Conservation (phyloP, 306 rosid species). For the Styphnolobium japonicum region DNA sequence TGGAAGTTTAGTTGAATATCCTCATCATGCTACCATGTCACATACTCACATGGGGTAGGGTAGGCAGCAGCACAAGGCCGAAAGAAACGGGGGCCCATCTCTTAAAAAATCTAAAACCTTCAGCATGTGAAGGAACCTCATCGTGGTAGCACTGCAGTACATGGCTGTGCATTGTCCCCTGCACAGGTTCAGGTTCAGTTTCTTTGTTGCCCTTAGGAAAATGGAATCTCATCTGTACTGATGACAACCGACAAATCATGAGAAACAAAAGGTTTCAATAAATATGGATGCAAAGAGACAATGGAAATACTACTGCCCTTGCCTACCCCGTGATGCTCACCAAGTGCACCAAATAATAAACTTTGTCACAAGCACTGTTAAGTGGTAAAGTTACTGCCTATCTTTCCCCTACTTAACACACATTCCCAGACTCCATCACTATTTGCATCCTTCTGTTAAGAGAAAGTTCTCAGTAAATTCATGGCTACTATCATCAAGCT, state of each 20-base stretch:
- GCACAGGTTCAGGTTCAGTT: not conserved
- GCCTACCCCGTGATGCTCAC: conserved; percentile 53
- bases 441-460: conserved; percentile 12
- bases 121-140: conserved; percentile 18
- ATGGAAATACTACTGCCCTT: not conserved
- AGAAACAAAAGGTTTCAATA: conserved; percentile 22
- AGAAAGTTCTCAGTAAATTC: not conserved
- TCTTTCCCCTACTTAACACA: not conserved
- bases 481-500: conserved; percentile 49
- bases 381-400: conserved; percentile 32
- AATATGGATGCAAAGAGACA: conserved; percentile 42
- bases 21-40: not conserved
- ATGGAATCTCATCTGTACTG: conserved; percentile 25
- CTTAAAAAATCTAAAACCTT: not conserved
- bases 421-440: not conserved
- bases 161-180: not conserved
- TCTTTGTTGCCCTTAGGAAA: not conserved
- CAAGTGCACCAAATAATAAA: conserved; percentile 27
- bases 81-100: conserved; percentile 33
- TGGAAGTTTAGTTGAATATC: not conserved
- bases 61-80: not conserved
- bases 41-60: conserved; percentile 34
- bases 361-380: conserved; percentile 21
- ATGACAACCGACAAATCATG: conserved; percentile 24
- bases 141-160: not conserved